These are phyloP conservation scores for Novymonas esmeraldas DNA, from an alignment of 208 protist species.

Conservation along the genomic window DNA sequence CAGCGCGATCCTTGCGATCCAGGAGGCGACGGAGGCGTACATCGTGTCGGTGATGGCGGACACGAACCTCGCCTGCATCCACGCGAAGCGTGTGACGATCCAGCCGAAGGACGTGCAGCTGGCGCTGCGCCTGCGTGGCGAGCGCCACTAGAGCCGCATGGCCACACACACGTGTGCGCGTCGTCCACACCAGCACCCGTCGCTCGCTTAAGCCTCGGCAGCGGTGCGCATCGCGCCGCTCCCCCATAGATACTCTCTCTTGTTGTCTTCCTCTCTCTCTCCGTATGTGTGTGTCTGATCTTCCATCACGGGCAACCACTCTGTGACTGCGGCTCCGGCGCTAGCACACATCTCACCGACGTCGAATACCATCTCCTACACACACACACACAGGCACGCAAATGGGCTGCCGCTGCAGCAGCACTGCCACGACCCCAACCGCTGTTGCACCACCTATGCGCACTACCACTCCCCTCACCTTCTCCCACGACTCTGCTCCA, in stretches of 20 bases:
- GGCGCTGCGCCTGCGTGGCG: conserved; percentile 61
- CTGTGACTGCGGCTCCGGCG: background rate
- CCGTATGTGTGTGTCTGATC: background rate
- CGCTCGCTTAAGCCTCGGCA: no score
- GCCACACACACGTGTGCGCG: no score
- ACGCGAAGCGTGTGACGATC: conserved; percentile 89
- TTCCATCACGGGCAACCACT: background rate
- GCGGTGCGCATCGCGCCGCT: no score
- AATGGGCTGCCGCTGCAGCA: background rate
- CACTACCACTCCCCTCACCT: background rate
- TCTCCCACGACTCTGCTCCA: background rate
- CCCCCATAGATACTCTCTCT: conserved; percentile 27
- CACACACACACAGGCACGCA: background rate
- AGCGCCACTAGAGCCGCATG: conserved; percentile 48
- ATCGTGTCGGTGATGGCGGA: conserved; percentile 93
- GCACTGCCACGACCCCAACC: background rate
- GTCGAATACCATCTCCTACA: background rate
- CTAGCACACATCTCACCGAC: no score
- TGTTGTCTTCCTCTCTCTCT: conserved; percentile 15
- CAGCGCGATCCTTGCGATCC: conserved; percentile 79
- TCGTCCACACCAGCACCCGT: no score
- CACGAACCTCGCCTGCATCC: conserved; percentile 89
- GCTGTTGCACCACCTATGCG: background rate
- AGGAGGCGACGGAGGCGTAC: conserved; percentile 93
- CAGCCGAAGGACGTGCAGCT: conserved; percentile 81